These are phyloP conservation scores for Vinca minor DNA, from an alignment of 257 asterid genomes.

Conservation along the genomic window DNA sequence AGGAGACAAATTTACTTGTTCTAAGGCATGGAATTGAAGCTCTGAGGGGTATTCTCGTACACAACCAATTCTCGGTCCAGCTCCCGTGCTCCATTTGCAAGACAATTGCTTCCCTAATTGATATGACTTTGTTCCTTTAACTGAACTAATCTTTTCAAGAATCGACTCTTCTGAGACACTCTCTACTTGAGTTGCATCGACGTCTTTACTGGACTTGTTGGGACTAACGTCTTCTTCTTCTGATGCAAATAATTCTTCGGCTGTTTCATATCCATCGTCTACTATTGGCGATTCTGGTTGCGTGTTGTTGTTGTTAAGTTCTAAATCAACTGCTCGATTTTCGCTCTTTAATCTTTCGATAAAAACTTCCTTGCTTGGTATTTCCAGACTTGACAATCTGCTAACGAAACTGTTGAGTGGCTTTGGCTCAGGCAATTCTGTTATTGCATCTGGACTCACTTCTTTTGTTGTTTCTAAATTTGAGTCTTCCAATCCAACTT, in stretches of 20 bases:
- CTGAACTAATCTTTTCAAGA: conserved; percentile 51
- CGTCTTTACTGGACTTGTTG: conserved; percentile 10
- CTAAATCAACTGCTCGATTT: conserved; percentile 17
- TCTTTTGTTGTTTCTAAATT: conserved; percentile 21
- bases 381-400: conserved; percentile 39
- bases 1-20: conserved; percentile 62
- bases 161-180: conserved; percentile 43
- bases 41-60: conserved; percentile 72
- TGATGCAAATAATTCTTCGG: conserved; percentile 21
- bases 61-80: conserved; percentile 83
- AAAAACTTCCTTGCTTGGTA: conserved; percentile 48
- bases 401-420: conserved; percentile 19
- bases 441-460: conserved; percentile 13
- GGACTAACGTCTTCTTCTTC: conserved; percentile 2
- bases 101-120: conserved; percentile 68
- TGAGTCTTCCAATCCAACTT: conserved; percentile 27
- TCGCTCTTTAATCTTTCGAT: conserved; percentile 30
- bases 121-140: conserved; percentile 48
- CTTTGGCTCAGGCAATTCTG: conserved; percentile 19
- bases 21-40: conserved; percentile 66
- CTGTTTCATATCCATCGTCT: conserved; percentile 31
- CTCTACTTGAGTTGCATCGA: conserved; percentile 28
- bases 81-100: conserved; percentile 88
- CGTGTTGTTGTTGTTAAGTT: conserved; percentile 8
- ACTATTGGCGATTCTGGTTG: conserved; percentile 31